Conservation (phyloP, 169 alveolate species). For the Eimeria necatrix region DNA sequence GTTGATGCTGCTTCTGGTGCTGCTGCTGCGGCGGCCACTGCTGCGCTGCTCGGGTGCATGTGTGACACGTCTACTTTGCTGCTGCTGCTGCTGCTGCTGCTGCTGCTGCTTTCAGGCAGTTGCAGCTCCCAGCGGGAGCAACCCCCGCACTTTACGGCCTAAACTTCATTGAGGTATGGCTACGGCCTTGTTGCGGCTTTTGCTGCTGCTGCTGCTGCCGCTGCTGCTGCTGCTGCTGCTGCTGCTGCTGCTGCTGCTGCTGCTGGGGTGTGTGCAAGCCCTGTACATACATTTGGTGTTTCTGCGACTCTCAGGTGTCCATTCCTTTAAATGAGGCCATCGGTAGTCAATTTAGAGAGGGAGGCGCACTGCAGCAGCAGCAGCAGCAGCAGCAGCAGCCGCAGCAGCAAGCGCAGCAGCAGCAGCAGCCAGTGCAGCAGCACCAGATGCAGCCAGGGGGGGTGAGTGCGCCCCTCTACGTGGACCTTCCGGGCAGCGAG, state of each 20-base stretch:
- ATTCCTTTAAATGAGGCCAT: not conserved
- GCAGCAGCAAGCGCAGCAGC: not conserved
- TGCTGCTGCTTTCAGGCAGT: constrained; percentile 2
- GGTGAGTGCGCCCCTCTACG: too few relatives aligned
- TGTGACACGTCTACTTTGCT: not conserved
- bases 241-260: not conserved
- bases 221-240: not conserved
- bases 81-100: constrained; percentile 2
- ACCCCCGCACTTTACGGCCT: constrained; percentile 17
- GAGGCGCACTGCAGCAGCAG: not conserved
- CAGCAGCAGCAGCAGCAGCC: not conserved
- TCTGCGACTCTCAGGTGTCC: not conserved
- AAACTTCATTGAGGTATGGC: not conserved
- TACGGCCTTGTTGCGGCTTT: not conserved
- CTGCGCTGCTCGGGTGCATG: not conserved
- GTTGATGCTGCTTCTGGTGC: too few relatives aligned
- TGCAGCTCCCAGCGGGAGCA: constrained; percentile 24
- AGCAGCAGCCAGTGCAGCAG: too few relatives aligned
- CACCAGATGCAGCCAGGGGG: too few relatives aligned
- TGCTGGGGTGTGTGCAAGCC: too few relatives aligned
- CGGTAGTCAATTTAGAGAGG: not conserved
- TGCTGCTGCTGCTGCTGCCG: not conserved
- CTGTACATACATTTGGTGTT: not conserved
- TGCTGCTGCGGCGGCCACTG: too few relatives aligned
- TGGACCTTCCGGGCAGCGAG: too few relatives aligned